These are phyloP conservation scores for Solanum paucissectum DNA, from an alignment of 257 asterid genomes.

Conservation along the genomic window DNA sequence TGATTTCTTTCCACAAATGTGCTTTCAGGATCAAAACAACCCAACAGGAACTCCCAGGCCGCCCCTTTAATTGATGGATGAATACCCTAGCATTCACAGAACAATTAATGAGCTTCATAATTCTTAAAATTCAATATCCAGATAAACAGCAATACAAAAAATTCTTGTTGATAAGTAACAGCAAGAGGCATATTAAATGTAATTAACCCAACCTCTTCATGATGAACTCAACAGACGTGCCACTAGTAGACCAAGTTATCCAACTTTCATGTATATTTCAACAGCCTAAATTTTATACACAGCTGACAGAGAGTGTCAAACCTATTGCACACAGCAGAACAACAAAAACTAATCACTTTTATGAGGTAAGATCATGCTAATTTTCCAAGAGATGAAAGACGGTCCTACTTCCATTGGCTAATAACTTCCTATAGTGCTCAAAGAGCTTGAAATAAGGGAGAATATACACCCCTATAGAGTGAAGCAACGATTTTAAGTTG, in stretches of 20 bases:
- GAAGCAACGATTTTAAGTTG: neutral
- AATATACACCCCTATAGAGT: neutral
- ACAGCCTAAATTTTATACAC: neutral
- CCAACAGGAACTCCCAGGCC: constrained; percentile 93
- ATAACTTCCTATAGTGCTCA: neutral
- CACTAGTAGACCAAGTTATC: neutral
- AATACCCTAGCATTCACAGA: constrained; percentile 46
- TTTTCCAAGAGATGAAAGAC: neutral
- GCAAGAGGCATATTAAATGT: neutral
- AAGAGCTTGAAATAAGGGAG: neutral
- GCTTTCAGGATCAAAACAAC: constrained; percentile 90
- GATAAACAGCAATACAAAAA: neutral
- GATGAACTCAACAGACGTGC: neutral
- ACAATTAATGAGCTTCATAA: constrained; percentile 10
- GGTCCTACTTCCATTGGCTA: neutral
- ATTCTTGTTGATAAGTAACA: neutral
- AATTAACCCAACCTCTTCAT: neutral
- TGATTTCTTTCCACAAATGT: constrained; percentile 59
- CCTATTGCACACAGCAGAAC: neutral
- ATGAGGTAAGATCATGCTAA: neutral
- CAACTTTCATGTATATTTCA: neutral
- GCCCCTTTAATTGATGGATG: constrained; percentile 92
- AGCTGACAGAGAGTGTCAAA: neutral
- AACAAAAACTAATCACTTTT: neutral
- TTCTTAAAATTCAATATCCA: constrained; percentile 1